phyloP scores from a whole-genome alignment of 2,329 filamentous ascomycete genomes.

The Sclerotinia minor region DNA sequence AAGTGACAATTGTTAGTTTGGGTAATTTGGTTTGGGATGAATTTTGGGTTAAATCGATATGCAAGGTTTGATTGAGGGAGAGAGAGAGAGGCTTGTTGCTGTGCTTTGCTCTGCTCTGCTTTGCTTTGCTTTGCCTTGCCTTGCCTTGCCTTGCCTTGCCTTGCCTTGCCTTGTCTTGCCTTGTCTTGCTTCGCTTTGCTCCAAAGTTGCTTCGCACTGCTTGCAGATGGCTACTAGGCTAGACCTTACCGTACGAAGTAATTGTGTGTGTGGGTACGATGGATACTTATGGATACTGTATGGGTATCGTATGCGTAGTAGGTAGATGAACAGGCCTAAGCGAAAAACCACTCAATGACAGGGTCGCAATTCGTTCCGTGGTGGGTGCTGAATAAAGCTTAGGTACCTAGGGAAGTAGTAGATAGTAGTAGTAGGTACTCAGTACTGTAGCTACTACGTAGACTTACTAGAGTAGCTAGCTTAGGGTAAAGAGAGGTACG shows the following conservation, averaged over 20 bases:
- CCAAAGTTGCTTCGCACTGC: conserved; percentile 4
- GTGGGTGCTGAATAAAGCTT: conserved; percentile 20
- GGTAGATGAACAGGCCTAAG: conserved; percentile 3
- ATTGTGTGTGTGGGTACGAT: neutral
- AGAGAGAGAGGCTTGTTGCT: neutral
- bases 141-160: neutral
- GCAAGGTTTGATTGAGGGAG: conserved; percentile 3
- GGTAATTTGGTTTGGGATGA: neutral
- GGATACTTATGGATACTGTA: too few relatives aligned
- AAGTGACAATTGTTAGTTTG: neutral
- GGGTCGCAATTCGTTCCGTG: conserved; percentile 25
- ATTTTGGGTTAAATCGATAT: neutral
- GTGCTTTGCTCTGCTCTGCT: neutral
- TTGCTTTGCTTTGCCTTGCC: neutral
- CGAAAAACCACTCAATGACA: conserved; percentile 6
- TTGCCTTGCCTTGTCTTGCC: neutral
- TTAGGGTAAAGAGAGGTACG: neutral
- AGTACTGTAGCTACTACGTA: too few relatives aligned
- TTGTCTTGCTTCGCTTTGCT: neutral
- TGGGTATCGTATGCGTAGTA: neutral
- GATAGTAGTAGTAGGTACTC: too few relatives aligned
- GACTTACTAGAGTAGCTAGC: too few relatives aligned
- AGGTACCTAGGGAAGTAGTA: neutral
- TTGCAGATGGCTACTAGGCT: neutral
- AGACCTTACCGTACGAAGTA: neutral